Evolutionary conservation across 176 grass and related monocot species (phyloP), one percentile per base, ranked within the genome.

Genomic region (maize (Zea mays)): DNA sequence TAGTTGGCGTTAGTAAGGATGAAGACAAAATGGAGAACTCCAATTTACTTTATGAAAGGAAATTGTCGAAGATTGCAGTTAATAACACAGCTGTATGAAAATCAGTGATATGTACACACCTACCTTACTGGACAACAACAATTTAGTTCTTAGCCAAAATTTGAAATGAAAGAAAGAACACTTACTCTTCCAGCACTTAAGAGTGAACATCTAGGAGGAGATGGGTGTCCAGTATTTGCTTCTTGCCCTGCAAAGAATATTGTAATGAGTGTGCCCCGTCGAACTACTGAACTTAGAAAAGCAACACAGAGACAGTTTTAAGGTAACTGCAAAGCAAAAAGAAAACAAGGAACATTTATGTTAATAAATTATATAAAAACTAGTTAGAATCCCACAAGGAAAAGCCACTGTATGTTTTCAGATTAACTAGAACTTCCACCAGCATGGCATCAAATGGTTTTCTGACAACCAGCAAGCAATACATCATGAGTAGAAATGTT

Each of bases 111-210:
- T 58, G n/a, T 20, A 0, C 27, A 27, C 27, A 27, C 27, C 27
- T 0, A 27, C 27, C 27, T 27, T 27, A 27, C 27, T 27, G 27
- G 55, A 58, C 55, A 3, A 58, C 55, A 58, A 10, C 3, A 3
- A 4, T 58, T 58, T 1, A 0, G 54, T 57, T 73, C 37, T 44
- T 52, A 62, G 65, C 37, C 13, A 49, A 71, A 79, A 7, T 11
- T 38, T 62, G 12, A 40, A 82, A 54, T 5, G 46, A 73, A 10
- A 42, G 20, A 41, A 17, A 27, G 62, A 75, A 66, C 19, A 72
- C 87, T 85, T 83, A 98, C 96, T 76, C 96, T 79, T 69, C 96
- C 96, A 67, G 84, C 87, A 55, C 83, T 90, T 70, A 94, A 86
- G 67, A 98, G 89, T 16, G 91, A 90, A 73, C 89, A 95, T 27